Evolutionary conservation across 352 stramenopile species (phyloP).

Genomic region (Phytophthora palmivora): DNA sequence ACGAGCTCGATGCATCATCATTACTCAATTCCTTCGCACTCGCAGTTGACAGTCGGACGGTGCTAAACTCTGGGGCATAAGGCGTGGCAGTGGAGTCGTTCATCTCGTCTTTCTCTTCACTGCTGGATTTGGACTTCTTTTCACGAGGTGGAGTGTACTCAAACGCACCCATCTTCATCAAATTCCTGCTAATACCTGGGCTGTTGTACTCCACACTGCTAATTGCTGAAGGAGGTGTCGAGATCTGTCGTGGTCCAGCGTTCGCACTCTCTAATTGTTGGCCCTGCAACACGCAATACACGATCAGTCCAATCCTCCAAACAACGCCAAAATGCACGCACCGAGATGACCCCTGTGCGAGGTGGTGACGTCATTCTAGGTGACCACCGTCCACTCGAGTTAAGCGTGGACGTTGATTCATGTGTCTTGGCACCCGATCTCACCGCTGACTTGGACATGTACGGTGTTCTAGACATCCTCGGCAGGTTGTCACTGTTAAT

Average conservation of each 20-base stretch:
- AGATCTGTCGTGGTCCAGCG: conserved; percentile 33
- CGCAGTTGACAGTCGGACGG: conserved; percentile 41
- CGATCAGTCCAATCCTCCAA: background rate
- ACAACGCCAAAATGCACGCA: conserved; percentile 27
- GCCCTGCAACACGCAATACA: conserved; percentile 13
- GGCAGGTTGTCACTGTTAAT: conserved; percentile 71
- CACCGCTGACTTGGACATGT: conserved; percentile 53
- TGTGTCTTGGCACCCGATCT: conserved; percentile 37
- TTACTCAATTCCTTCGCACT: conserved; percentile 17
- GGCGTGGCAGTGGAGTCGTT: conserved; percentile 49
- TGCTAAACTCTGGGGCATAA: conserved; percentile 67
- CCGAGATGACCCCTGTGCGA: conserved; percentile 56
- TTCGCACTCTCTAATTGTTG: conserved; percentile 24
- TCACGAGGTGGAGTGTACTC: conserved; percentile 69
- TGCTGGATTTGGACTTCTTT: conserved; percentile 28
- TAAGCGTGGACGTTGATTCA: conserved; percentile 52
- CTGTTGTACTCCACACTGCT: conserved; percentile 76
- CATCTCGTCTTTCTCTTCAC: conserved; percentile 31
- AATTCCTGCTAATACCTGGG: conserved; percentile 74
- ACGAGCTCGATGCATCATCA: conserved; percentile 7
- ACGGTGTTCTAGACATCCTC: conserved; percentile 70
- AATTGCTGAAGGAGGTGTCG: conserved; percentile 71
- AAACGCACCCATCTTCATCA: conserved; percentile 86
- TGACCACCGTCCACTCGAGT: conserved; percentile 65
- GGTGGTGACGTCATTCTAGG: conserved; percentile 62